Percentiles rank a stretch among this genome's conserved stretches.
phyloP scores from a whole-genome alignment of 1,284 basidiomycete genomes.

The Moniliella sp. region DNA sequence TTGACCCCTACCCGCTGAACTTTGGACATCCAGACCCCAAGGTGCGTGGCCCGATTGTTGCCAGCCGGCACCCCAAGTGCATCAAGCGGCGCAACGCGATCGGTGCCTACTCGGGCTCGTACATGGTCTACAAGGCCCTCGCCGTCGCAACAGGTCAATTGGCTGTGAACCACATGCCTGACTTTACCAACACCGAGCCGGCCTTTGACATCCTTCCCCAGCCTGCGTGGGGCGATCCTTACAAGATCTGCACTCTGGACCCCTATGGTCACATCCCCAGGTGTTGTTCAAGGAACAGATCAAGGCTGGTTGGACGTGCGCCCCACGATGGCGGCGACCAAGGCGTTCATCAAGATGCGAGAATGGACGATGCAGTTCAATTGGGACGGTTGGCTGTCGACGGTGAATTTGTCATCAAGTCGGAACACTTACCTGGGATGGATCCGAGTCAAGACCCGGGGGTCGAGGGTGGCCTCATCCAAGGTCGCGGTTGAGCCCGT shows the following conservation, averaged over 20 bases:
- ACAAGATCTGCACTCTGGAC: conserved; percentile 78
- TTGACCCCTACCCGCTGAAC: conserved; percentile 49
- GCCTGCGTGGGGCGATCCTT: conserved; percentile 55
- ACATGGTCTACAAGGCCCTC: conserved; percentile 79
- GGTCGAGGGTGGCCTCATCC: conserved; percentile 60
- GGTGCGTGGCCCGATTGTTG: conserved; percentile 64
- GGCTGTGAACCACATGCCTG: conserved; percentile 43
- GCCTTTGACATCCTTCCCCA: conserved; percentile 62
- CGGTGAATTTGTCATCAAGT: conserved; percentile 46
- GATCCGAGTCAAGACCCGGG: conserved; percentile 43
- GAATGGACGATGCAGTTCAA: conserved; percentile 61
- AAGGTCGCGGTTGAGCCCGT: conserved; percentile 48
- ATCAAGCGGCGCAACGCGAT: conserved; percentile 80
- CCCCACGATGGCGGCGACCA: conserved; percentile 6
- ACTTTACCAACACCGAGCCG: conserved; percentile 64
- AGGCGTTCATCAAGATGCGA: conserved; percentile 56
- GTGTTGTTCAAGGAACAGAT: conserved; percentile 45
- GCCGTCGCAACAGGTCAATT: conserved; percentile 64
- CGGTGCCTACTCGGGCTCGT: conserved; percentile 77
- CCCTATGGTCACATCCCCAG: conserved; percentile 77
- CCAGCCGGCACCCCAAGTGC: conserved; percentile 53
- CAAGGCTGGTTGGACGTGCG: conserved; percentile 26
- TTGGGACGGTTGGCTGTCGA: conserved; percentile 57
- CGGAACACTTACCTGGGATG: conserved; percentile 12
- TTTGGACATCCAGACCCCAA: conserved; percentile 57